Base-by-base conservation (phyloP, 495 filamentous ascomycete species). In the Acidiella bohemica region DNA sequence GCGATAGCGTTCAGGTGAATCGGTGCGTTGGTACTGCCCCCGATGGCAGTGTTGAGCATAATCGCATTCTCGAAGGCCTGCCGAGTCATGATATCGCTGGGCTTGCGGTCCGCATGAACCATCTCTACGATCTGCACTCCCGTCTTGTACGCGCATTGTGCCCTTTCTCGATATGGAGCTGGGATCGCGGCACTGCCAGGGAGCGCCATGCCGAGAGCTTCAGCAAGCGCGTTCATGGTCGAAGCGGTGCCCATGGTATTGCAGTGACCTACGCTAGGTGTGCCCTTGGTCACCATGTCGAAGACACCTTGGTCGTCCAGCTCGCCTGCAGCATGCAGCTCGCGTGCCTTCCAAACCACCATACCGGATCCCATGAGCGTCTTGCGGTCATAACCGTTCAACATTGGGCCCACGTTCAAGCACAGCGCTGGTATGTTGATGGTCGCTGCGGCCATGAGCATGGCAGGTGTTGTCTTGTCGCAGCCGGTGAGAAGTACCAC, bases 231-330 rank as follows among this genome's bases (percentile, higher is more conserved):
- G 43, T 72, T 71, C 68, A 73, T 73, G 0, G 70, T 73, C 5
- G 67, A 72, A 12, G 70, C 70, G 14, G 68, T 73, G 33, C 68
- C 68, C 68, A 73, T 72, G 8, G 67, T 72, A 41, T 72, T 72
- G 47, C 70, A 73, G 36, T 71, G 67, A 20, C 70, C 70, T 13
- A 58, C 67, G 7, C 67, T 70, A 4, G 67, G 68, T 8, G 66
- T 63, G 60, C 67, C 65, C 43, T 59, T 57, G 0, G 67, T 59
- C 4, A 71, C 58, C 42, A 68, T 65, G 25, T 73, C 68, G 31
- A 68, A 61, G 11, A 69, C 59, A 25, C 65, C 58, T 23, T 66
- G 52, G 2, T 63, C 55, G 31, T 66, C 61, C 21, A 72, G 67
- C 26, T 72, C 64, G 12, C 68, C 70, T 1, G 65, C 60, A 8